A percentile compares a stretch with the other conserved stretches of the same genome.
Evolutionary conservation across 768 basidiomycete species (phyloP).

Genomic region (Mycena chlorophos): DNA sequence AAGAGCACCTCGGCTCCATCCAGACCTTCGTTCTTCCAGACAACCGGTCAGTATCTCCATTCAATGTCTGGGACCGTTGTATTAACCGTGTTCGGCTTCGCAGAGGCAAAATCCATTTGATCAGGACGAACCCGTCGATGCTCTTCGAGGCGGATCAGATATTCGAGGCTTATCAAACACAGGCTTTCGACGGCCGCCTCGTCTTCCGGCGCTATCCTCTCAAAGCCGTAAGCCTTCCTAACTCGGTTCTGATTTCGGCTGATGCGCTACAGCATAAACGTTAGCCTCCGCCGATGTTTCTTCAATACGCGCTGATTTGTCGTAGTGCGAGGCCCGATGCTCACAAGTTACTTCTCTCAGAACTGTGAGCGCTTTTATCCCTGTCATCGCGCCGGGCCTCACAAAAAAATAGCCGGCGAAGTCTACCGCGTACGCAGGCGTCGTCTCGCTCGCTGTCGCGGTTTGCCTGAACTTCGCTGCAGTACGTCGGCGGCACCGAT

Average conservation of each 20-base stretch:
- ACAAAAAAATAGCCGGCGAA: conserved; percentile 58
- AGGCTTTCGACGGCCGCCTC: conserved; percentile 56
- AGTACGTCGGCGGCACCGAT: conserved; percentile 79
- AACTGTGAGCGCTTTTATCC: conserved; percentile 61
- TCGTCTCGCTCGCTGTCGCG: background rate
- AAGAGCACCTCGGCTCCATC: background rate
- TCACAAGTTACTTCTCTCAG: conserved; percentile 85
- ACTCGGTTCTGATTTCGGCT: background rate
- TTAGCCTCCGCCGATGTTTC: conserved; percentile 28
- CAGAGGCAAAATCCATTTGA: conserved; percentile 67
- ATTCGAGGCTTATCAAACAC: conserved; percentile 65
- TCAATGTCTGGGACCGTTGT: background rate
- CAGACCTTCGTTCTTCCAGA: conserved; percentile 55
- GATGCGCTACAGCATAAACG: conserved; percentile 62
- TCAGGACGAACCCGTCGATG: conserved; percentile 43
- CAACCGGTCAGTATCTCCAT: conserved; percentile 36
- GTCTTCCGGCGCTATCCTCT: conserved; percentile 74
- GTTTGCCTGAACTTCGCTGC: background rate
- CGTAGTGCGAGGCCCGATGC: conserved; percentile 64
- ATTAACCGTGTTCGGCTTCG: background rate
- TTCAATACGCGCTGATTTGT: background rate
- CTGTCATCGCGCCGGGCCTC: background rate
- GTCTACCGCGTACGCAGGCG: conserved; percentile 70
- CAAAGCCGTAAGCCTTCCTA: conserved; percentile 49
- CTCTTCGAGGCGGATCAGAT: conserved; percentile 55